These are phyloP conservation scores for Metschnikowia corniflorae DNA, from an alignment of 805 yeast genomes.

Conservation along the genomic window DNA sequence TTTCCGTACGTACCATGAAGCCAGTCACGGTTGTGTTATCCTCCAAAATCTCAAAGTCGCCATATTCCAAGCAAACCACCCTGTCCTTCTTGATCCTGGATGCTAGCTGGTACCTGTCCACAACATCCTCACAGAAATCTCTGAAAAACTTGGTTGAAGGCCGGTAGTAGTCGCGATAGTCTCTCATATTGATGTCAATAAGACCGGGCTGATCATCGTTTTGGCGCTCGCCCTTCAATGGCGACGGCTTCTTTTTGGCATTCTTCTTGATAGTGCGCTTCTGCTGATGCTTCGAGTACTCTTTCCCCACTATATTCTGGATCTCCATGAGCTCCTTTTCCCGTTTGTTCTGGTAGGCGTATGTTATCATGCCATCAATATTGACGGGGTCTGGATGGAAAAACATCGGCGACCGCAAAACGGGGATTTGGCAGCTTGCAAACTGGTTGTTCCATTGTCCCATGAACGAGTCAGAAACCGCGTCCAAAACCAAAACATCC, in stretches of 20 bases:
- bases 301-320: constrained; percentile 42
- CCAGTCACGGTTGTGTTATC: constrained; percentile 26
- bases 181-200: constrained; percentile 43
- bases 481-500: constrained; percentile 38
- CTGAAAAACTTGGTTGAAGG: constrained; percentile 39
- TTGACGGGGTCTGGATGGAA: constrained; percentile 46
- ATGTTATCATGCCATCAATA: constrained; percentile 42
- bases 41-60: constrained; percentile 22
- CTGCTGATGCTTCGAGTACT: constrained; percentile 40
- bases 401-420: constrained; percentile 45
- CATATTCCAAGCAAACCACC: constrained; percentile 32
- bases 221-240: constrained; percentile 4
- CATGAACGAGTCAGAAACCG: constrained; percentile 29
- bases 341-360: constrained; percentile 30
- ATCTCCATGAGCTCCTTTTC: constrained; percentile 40
- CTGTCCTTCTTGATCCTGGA: constrained; percentile 30
- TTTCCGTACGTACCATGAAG: constrained; percentile 28
- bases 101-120: constrained; percentile 29
- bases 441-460: constrained; percentile 46
- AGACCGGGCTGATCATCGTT: constrained; percentile 32
- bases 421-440: constrained; percentile 39
- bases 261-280: constrained; percentile 27
- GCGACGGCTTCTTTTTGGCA: constrained; percentile 18
- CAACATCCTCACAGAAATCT: constrained; percentile 36
- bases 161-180: constrained; percentile 42